Evolutionary conservation across 2,329 filamentous ascomycete species (phyloP).

Genomic region (Clarireedia homoeocarpa): DNA sequence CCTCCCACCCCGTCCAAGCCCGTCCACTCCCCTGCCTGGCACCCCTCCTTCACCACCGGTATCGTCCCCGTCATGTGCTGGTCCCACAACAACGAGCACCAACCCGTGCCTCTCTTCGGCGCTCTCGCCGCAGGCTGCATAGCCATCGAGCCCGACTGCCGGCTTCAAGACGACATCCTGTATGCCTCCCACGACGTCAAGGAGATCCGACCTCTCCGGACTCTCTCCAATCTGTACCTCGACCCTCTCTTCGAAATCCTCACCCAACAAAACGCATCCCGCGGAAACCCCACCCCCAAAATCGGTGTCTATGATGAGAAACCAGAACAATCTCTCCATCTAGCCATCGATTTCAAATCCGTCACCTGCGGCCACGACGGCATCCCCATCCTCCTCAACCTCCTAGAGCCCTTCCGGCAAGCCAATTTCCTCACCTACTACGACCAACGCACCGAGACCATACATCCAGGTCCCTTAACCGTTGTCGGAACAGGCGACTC

Average conservation of each 20-base stretch:
- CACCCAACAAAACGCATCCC: conserved; percentile 36
- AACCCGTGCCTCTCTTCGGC: conserved; percentile 37
- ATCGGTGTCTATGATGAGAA: conserved; percentile 20
- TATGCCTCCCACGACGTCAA: conserved; percentile 48
- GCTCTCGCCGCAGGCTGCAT: conserved; percentile 50
- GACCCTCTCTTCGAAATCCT: conserved; percentile 50
- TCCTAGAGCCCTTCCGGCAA: conserved; percentile 35
- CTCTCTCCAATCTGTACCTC: conserved; percentile 50
- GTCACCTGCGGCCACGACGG: conserved; percentile 20
- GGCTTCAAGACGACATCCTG: conserved; percentile 44
- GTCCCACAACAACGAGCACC: conserved; percentile 52
- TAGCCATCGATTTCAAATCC: conserved; percentile 46
- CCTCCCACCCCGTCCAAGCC: neutral
- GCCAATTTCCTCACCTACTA: conserved; percentile 31
- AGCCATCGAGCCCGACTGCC: conserved; percentile 53
- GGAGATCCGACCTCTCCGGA: conserved; percentile 43
- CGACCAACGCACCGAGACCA: conserved; percentile 30
- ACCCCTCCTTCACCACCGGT: conserved; percentile 2
- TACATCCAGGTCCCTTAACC: conserved; percentile 35
- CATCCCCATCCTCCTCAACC: conserved; percentile 31
- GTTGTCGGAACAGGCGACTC: conserved; percentile 42
- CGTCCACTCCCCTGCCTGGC: neutral
- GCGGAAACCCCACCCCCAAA: conserved; percentile 4
- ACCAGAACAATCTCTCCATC: conserved; percentile 22
- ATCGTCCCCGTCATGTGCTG: conserved; percentile 5